Evolutionary conservation across 208 protist genomes (phyloP), one percentile per base, ranked within the genome.

Genomic region (Leishmania major): DNA sequence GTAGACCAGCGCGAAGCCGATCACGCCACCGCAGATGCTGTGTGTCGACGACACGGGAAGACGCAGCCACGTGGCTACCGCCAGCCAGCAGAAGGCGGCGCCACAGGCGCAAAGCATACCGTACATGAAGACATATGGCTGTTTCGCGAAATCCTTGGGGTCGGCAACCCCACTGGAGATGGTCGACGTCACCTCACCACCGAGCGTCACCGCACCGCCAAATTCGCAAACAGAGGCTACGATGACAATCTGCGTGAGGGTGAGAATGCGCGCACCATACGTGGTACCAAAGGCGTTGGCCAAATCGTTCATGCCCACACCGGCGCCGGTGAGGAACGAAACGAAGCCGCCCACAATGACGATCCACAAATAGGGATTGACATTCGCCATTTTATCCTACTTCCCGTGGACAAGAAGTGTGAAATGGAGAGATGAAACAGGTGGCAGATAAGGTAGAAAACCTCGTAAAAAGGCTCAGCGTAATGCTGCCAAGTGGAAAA

Each of bases 241-340:
- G 37, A 95, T 74, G 67, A 96, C 85, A 82, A 95, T 95, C 72
- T 93, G 85, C n/a, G 78, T 78, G n/a, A 96, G 76, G 49, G 88
- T 96, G 62, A 97, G 84, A n/a, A 93, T 85, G 55, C 85, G 82
- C 10, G 88, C 71, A 64, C 92, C 93, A 77, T 97, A 94, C 37
- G 86, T 90, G 28, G 95, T 96, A 37, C 88, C 95, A 79, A 98
- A 96, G 80, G 93, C 89, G 86, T 98, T 98, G 80, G 91, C 91
- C 35, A 98, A 90, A 78, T 98, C 95, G 62, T 98, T 98, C 73
- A 92, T 90, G 51, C 95, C 95, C 51, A 93, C 93, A 69, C 90
- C 93, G 77, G 80, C 85, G 55, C 84, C 90, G 53, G 90, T 85
- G 60, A 95, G 83, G 86, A 96, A 94, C 51, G 86, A 82, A 15